phyloP scores from a whole-genome alignment of 768 basidiomycete genomes.

The Clitopilus passeckerianus region DNA sequence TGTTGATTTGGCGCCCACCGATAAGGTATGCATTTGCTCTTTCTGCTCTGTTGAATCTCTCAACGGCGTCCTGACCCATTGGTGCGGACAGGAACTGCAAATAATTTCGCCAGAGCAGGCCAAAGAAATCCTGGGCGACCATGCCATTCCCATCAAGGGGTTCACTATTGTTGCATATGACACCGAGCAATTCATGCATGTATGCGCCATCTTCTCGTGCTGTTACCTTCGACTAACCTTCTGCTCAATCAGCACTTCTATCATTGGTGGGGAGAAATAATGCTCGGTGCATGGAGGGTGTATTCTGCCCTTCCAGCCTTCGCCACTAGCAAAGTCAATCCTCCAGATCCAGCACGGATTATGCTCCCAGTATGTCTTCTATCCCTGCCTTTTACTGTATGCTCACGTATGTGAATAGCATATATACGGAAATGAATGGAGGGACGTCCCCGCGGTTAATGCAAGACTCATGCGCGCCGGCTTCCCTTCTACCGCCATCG shows the following conservation, averaged over 20 bases:
- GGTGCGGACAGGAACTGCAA: slow-evolving; percentile 11
- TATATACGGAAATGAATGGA: slow-evolving; percentile 15
- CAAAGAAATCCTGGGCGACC: slow-evolving; percentile 10
- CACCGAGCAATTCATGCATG: slow-evolving; percentile 18
- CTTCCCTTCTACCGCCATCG: slow-evolving; percentile 58
- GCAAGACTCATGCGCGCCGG: slow-evolving; percentile 59
- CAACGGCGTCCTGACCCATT: too few species aligned
- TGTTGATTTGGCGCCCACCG: slow-evolving; percentile 21
- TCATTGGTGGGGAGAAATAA: slow-evolving; percentile 23
- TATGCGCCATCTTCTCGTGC: neutral
- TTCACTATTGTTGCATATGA: slow-evolving; percentile 16
- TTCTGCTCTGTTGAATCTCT: too few species aligned
- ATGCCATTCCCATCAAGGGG: slow-evolving; percentile 11
- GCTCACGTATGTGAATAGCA: slow-evolving; percentile 4
- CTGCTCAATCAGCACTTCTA: slow-evolving; percentile 13
- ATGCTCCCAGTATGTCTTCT: slow-evolving; percentile 14
- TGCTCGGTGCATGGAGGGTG: slow-evolving; percentile 18
- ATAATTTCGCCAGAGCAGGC: slow-evolving; percentile 11
- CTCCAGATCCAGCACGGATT: slow-evolving; percentile 13
- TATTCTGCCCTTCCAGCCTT: slow-evolving; percentile 9
- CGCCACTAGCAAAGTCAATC: neutral
- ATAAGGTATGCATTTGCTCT: slow-evolving; percentile 13
- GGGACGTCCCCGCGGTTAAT: slow-evolving; percentile 14
- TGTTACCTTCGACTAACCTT: neutral
- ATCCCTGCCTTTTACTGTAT: neutral